phyloP scores from a whole-genome alignment of 306 rosid genomes.

The Chamaecrista fasciculata region DNA sequence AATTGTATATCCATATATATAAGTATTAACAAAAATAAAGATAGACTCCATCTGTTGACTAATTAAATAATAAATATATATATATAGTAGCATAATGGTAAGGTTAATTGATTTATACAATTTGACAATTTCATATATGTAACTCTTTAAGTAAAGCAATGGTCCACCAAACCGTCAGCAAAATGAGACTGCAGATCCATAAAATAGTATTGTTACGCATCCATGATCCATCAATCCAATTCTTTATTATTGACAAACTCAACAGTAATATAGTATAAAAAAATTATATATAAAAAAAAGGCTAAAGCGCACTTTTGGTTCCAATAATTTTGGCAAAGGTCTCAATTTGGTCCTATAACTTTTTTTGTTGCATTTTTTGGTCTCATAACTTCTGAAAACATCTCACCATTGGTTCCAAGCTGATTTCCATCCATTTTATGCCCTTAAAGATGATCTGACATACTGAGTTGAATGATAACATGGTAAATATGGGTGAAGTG shows the following conservation, averaged over 20 bases:
- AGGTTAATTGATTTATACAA: background rate
- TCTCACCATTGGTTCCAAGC: too few species aligned
- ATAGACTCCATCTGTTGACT: slow-evolving; percentile 11
- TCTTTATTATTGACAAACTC: slow-evolving; percentile 13
- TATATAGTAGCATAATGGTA: slow-evolving; percentile 3
- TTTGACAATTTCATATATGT: too few species aligned
- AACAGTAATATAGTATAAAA: background rate
- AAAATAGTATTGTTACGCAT: slow-evolving; percentile 1
- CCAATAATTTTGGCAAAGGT: too few species aligned
- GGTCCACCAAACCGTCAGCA: slow-evolving; percentile 21
- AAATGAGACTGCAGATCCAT: slow-evolving; percentile 21
- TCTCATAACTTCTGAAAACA: too few species aligned
- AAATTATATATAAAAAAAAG: background rate
- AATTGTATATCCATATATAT: slow-evolving; percentile 32
- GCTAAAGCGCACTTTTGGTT: too few species aligned
- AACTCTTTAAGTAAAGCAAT: slow-evolving; percentile 17
- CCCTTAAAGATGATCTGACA: too few species aligned
- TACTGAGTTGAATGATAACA: too few species aligned
- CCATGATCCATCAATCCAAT: background rate
- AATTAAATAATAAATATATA: background rate
- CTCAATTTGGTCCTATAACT: too few species aligned
- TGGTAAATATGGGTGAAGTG: too few species aligned
- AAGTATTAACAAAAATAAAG: slow-evolving; percentile 16
- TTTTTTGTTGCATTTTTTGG: too few species aligned
- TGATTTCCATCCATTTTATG: too few species aligned